phyloP scores from a whole-genome alignment of 768 basidiomycete species.

The Lanmaoa pseudosensibilis region DNA sequence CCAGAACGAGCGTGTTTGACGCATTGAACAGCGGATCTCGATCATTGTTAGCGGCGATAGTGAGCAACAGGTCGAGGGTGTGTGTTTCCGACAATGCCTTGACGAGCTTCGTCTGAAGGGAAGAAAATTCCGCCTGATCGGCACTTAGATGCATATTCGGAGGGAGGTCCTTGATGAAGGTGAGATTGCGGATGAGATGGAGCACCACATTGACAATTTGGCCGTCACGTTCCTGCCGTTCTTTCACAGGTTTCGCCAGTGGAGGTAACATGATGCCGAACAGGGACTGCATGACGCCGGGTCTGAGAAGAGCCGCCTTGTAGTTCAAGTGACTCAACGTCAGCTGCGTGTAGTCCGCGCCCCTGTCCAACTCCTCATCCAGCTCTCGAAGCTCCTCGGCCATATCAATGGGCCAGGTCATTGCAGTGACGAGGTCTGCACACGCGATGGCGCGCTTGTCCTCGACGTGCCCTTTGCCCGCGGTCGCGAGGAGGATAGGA shows the following conservation, averaged over 20 bases:
- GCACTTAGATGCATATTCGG: slow-evolving; percentile 68
- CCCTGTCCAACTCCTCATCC: slow-evolving; percentile 72
- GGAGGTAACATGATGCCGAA: slow-evolving; percentile 78
- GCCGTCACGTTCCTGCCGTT: slow-evolving; percentile 76
- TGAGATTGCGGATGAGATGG: slow-evolving; percentile 89
- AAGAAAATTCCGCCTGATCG: slow-evolving; percentile 76
- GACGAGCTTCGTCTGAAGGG: slow-evolving; percentile 77
- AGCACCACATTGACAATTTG: slow-evolving; percentile 88
- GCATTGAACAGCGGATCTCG: slow-evolving; percentile 77
- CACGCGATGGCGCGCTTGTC: slow-evolving; percentile 82
- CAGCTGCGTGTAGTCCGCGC: slow-evolving; percentile 88
- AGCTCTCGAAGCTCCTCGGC: slow-evolving; percentile 93
- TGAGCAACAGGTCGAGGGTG: slow-evolving; percentile 76
- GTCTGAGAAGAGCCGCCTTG: slow-evolving; percentile 70
- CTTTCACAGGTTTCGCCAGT: slow-evolving; percentile 64
- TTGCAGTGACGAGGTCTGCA: slow-evolving; percentile 88
- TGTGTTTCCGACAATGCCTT: slow-evolving; percentile 67
- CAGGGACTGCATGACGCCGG: slow-evolving; percentile 68
- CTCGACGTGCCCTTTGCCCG: slow-evolving; percentile 73
- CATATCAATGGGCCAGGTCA: slow-evolving; percentile 99
- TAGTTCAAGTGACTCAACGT: slow-evolving; percentile 81
- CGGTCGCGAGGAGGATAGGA: slow-evolving; percentile 79
- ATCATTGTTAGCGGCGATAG: slow-evolving; percentile 76
- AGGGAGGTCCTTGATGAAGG: slow-evolving; percentile 87
- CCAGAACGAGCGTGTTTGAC: slow-evolving; percentile 89